A percentile compares a stretch with the other conserved stretches of the same genome.
These are phyloP conservation scores for Bonia amplexicaulis DNA, from an alignment of 176 grass and related monocot species.

Conservation along the genomic window DNA sequence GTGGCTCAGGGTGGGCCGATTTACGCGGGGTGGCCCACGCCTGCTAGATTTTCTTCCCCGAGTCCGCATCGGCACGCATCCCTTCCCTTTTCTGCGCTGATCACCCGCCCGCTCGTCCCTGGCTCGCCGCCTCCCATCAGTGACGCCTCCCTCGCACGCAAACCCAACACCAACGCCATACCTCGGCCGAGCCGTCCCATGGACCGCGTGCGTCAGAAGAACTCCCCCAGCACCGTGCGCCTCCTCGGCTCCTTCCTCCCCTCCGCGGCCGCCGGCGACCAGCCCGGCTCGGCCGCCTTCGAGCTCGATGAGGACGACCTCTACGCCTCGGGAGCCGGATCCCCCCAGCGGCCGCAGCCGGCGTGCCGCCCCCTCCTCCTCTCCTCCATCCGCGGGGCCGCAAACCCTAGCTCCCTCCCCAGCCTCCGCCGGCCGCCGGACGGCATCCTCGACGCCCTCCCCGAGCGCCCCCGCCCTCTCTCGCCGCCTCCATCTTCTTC, in stretches of 20 bases:
- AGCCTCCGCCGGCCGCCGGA: conserved; percentile 45
- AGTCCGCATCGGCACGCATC: conserved; percentile 30
- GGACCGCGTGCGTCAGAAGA: conserved; percentile 46
- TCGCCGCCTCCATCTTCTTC: conserved; percentile 35
- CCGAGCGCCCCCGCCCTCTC: conserved; percentile 18
- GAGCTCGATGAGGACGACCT: conserved; percentile 76
- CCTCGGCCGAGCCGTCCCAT: conserved; percentile 22
- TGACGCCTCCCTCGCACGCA: not conserved
- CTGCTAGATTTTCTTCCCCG: not conserved
- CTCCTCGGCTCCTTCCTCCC: conserved; percentile 50
- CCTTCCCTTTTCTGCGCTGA: not conserved
- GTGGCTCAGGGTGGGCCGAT: too few species aligned
- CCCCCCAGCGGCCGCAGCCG: conserved; percentile 31
- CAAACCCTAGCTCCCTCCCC: conserved; percentile 37
- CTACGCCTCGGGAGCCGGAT: conserved; percentile 43
- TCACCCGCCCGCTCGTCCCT: conserved; percentile 10
- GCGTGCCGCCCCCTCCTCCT: conserved; percentile 21
- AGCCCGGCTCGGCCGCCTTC: conserved; percentile 38
- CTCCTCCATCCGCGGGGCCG: conserved; percentile 3
- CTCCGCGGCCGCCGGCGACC: conserved; percentile 16
- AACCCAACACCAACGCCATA: not conserved
- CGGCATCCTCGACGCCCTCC: conserved; percentile 59
- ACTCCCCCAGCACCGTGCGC: conserved; percentile 43
- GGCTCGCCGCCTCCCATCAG: conserved; percentile 33
- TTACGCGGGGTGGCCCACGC: too few species aligned